Percentiles rank a stretch among this genome's conserved stretches.
phyloP scores from a whole-genome alignment of 768 basidiomycete genomes.

The Podaxis pistillaris region DNA sequence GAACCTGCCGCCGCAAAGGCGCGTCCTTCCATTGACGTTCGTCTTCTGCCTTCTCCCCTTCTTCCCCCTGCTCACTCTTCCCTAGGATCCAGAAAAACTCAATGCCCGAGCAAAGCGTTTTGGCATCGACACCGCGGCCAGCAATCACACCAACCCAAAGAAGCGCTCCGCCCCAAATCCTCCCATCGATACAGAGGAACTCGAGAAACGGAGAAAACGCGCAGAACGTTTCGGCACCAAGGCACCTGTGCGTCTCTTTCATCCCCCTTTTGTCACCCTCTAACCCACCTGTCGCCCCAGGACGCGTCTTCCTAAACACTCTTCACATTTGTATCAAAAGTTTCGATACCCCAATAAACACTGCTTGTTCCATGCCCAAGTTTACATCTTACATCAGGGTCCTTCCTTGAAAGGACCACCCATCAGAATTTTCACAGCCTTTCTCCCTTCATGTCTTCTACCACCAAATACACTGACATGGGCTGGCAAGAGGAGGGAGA shows the following conservation, averaged over 20 bases:
- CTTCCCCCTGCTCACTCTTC: not conserved
- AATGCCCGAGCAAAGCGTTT: slow-evolving; percentile 57
- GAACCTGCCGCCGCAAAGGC: slow-evolving; percentile 27
- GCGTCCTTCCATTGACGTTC: slow-evolving; percentile 11
- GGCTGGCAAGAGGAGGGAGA: slow-evolving; percentile 29
- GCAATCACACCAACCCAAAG: slow-evolving; percentile 17
- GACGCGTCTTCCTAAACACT: slow-evolving; percentile 3
- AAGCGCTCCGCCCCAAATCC: slow-evolving; percentile 37
- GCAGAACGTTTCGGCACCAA: slow-evolving; percentile 57
- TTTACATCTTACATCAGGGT: not conserved
- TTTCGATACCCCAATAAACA: slow-evolving; percentile 4
- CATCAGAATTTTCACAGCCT: not conserved
- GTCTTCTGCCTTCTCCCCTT: slow-evolving; percentile 7
- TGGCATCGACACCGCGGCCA: slow-evolving; percentile 26
- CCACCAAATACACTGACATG: slow-evolving; percentile 34
- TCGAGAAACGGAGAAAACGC: slow-evolving; percentile 56
- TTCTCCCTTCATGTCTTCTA: slow-evolving; percentile 8
- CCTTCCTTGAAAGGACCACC: slow-evolving; percentile 3
- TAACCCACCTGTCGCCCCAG: not conserved
- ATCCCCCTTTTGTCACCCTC: not conserved
- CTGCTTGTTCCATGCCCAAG: not conserved
- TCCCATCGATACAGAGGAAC: slow-evolving; percentile 55
- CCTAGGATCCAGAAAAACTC: slow-evolving; percentile 49
- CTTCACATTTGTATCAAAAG: not conserved
- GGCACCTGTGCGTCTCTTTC: slow-evolving; percentile 20